Percentiles rank a stretch among this genome's conserved stretches.
phyloP scores from a whole-genome alignment of 768 basidiomycete species.

The Paxillus rubicundulus region DNA sequence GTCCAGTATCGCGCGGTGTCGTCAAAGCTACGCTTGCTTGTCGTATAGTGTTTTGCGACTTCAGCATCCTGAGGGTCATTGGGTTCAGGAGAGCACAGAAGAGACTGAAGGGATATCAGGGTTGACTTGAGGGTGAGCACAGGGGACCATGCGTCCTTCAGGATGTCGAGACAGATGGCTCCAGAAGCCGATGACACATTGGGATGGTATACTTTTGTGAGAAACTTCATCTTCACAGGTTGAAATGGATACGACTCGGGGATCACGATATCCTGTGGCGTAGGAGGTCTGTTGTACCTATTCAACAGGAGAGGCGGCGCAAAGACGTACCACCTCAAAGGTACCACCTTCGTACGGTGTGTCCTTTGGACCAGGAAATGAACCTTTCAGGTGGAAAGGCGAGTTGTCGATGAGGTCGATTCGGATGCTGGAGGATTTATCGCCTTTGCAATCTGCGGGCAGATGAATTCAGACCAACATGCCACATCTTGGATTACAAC shows the following conservation, averaged over 20 bases:
- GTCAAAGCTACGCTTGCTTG: constrained; percentile 82
- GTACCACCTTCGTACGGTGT: constrained; percentile 92
- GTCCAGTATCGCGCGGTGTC: constrained; percentile 95
- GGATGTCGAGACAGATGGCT: constrained; percentile 90
- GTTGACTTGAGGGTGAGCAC: constrained; percentile 96
- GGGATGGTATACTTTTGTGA: constrained; percentile 95
- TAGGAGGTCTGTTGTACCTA: constrained; percentile 3
- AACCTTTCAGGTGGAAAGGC: constrained; percentile 88
- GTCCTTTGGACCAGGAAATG: constrained; percentile 87
- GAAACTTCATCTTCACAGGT: constrained; percentile 98
- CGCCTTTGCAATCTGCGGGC: constrained; percentile 85
- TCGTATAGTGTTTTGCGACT: constrained; percentile 95
- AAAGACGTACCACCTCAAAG: constrained; percentile 78
- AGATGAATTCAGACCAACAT: constrained; percentile 7
- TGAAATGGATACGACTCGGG: constrained; percentile 91
- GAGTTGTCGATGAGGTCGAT: constrained; percentile 88
- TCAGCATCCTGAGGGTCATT: constrained; percentile 98
- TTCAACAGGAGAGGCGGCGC: constrained; percentile 5
- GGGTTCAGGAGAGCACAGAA: constrained; percentile 92
- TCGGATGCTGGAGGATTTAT: constrained; percentile 82
- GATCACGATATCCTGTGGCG: constrained; percentile 79
- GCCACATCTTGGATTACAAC: not conserved
- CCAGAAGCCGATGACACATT: constrained; percentile 94
- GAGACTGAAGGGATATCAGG: constrained; percentile 88
- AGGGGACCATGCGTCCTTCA: constrained; percentile 89